Conservation (phyloP, 2,329 filamentous ascomycete species). For the Pyrenophora graminea region DNA sequence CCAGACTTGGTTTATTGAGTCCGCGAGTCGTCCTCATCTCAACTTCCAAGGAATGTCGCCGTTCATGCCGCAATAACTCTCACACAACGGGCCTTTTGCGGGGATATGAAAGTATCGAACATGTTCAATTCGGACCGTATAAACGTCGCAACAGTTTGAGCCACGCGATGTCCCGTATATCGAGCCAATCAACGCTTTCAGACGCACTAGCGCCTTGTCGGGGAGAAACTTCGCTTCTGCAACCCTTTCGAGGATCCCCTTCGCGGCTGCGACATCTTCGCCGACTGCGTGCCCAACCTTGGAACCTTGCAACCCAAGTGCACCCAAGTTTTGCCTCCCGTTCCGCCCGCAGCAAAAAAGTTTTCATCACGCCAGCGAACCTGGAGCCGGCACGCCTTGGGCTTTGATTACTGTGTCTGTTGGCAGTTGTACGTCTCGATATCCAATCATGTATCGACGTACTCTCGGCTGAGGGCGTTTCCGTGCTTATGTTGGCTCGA, state of each 20-base stretch:
- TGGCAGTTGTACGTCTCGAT: no score
- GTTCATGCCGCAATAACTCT: constrained; percentile 2
- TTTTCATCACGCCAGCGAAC: not conserved
- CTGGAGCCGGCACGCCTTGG: no score
- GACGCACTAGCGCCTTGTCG: not conserved
- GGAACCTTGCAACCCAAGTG: not conserved
- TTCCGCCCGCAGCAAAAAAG: not conserved
- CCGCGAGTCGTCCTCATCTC: not conserved
- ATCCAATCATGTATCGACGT: no score
- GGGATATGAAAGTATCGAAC: not conserved
- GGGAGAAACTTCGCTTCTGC: constrained; percentile 6
- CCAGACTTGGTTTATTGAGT: not conserved
- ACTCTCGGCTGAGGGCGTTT: no score
- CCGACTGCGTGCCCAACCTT: constrained; percentile 7
- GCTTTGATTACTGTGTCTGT: no score
- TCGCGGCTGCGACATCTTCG: constrained; percentile 9
- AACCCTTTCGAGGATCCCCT: constrained; percentile 8
- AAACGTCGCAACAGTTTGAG: constrained; percentile 9
- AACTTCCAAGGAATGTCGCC: not conserved
- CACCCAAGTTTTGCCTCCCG: constrained; percentile 1
- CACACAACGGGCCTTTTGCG: constrained; percentile 16
- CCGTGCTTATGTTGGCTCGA: no score
- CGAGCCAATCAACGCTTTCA: constrained; percentile 8
- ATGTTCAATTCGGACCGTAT: constrained; percentile 18
- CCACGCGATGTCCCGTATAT: constrained; percentile 7